phyloP scores from a whole-genome alignment of 805 yeast species.

The Cyberlindnera euphorbiae region DNA sequence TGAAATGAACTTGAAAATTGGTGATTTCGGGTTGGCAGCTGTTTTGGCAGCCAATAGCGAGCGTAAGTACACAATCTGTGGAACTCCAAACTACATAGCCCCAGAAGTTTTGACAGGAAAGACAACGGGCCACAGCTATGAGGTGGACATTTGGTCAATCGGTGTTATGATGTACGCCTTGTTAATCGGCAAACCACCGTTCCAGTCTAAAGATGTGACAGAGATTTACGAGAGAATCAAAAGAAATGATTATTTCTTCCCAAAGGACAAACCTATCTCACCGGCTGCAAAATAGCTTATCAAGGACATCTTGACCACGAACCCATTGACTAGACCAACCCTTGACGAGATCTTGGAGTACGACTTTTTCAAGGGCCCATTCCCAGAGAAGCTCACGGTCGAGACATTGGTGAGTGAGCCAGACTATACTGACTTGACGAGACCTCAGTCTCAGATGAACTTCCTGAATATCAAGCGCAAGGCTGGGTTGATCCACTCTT shows the following conservation, averaged over 20 bases:
- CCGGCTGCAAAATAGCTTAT: constrained; percentile 71
- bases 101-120: constrained; percentile 95
- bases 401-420: constrained; percentile 63
- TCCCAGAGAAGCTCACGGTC: constrained; percentile 67
- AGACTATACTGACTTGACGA: constrained; percentile 47
- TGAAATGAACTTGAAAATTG: constrained; percentile 89
- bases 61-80: constrained; percentile 91
- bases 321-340: constrained; percentile 79
- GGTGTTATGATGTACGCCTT: constrained; percentile 96
- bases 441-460: constrained; percentile 60
- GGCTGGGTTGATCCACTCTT: constrained; percentile 51
- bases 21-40: constrained; percentile 98
- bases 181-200: constrained; percentile 93
- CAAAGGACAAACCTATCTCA: constrained; percentile 60
- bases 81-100: constrained; percentile 98
- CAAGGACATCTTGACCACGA: constrained; percentile 63
- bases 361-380: constrained; percentile 82
- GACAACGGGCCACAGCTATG: constrained; percentile 83
- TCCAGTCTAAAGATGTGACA: constrained; percentile 92
- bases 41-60: constrained; percentile 68
- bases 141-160: constrained; percentile 96
- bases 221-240: constrained; percentile 90
- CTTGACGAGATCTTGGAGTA: constrained; percentile 74
- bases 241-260: constrained; percentile 74
- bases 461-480: constrained; percentile 59